Base-by-base conservation (phyloP, 2,329 filamentous ascomycete species). In the Neonectria ditissima region DNA sequence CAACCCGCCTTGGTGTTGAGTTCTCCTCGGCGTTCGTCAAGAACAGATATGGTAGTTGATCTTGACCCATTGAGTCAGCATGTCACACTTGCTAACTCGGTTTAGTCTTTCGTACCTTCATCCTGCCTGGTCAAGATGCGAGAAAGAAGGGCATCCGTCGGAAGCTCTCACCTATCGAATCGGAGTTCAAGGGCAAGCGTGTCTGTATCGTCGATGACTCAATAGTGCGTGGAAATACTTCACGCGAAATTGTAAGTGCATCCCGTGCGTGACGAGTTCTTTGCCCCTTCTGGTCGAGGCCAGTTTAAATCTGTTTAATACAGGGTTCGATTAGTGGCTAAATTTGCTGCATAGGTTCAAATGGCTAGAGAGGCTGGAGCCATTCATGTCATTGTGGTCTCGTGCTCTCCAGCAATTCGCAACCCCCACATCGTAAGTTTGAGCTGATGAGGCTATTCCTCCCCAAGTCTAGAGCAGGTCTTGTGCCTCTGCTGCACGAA, bases 321-420 rank as follows among this genome's bases (percentile, higher is more conserved):
- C 24, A 6, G 6, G 24, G 24, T 26, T 26, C 24, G 6, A 4
- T 26, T 6, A 6, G 24, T 26, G 24, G 24, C 22, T 55, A 41
- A 58, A 16, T 16, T 34, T 18, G 10, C 14, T 11, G 5, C 63
- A 1, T 58, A 78, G 74, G 76, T 80, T 7, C 73, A 75, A 63
- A 97, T 97, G 93, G 93, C 92, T 14, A 86, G 91, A 54, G 94
- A 97, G 80, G 91, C 91, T 10, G 92, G 92, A 20, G 94, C 94
- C 1, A 89, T 86, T 70, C 92, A 91, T 76, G 91, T 97, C 55
- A 91, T 94, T 73, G 92, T 97, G 73, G 91, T 91, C 54, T 92
- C 89, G 54, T 97, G 93, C 78, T 88, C 92, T 7, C 94, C 94
- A 2, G 90, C 90, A 9, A 93, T 97, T 77, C 93, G 88, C 14